Conservation (phyloP, 345 rosid genomes). For the Aquilaria yunnanensis region DNA sequence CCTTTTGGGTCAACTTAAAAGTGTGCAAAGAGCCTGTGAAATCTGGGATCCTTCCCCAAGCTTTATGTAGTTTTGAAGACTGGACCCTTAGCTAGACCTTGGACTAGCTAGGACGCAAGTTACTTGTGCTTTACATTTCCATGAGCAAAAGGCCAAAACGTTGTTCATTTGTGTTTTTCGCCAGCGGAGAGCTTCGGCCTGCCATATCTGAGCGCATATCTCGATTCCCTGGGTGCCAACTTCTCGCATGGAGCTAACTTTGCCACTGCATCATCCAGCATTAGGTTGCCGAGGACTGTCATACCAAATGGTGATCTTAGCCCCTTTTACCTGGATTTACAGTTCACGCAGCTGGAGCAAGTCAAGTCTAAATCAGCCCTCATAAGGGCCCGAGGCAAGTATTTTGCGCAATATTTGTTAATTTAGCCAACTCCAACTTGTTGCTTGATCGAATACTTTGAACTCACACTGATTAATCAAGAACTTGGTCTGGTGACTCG, state of each 20-base stretch:
- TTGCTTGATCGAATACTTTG: no score
- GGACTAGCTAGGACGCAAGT: no score
- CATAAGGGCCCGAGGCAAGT: slow-evolving; percentile 34
- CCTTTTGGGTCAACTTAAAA: no score
- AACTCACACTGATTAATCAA: neutral
- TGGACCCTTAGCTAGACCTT: no score
- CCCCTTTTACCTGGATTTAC: slow-evolving; percentile 37
- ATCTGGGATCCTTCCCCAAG: no score
- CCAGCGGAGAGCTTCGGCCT: slow-evolving; percentile 22
- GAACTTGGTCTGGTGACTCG: neutral
- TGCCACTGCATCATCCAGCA: slow-evolving; percentile 24
- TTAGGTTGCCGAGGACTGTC: slow-evolving; percentile 8
- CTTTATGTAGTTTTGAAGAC: no score
- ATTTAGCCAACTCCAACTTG: neutral
- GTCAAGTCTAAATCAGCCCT: slow-evolving; percentile 33
- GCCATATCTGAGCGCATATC: slow-evolving; percentile 25
- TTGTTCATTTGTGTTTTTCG: neutral
- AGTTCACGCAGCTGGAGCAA: slow-evolving; percentile 36
- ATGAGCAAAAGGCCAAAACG: no score
- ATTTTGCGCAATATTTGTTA: neutral
- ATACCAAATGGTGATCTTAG: slow-evolving; percentile 27
- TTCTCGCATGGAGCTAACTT: slow-evolving; percentile 31
- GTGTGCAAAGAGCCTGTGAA: no score
- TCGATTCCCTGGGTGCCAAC: slow-evolving; percentile 23
- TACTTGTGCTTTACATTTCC: no score